phyloP scores from a whole-genome alignment of 2,329 filamentous ascomycete species.

The Botrytis elliptica region DNA sequence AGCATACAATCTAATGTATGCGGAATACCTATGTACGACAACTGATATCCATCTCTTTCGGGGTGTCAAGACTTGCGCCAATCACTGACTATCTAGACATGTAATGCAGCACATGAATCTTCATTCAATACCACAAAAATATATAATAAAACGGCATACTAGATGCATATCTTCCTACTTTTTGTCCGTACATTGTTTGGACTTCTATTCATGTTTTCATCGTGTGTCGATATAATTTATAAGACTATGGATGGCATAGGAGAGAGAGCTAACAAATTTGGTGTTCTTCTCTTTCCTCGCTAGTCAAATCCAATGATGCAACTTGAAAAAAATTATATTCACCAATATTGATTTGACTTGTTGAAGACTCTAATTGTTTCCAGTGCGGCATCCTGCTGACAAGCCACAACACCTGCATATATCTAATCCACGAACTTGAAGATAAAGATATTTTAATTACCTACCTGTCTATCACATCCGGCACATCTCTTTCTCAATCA shows the following conservation, averaged over 20 bases:
- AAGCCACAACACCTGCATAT: constrained; percentile 8
- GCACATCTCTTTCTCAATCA: background rate
- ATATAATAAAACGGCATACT: background rate
- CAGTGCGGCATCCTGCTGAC: background rate
- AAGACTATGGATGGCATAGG: background rate
- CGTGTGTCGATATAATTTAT: background rate
- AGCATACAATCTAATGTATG: background rate
- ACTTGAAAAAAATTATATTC: constrained; percentile 8
- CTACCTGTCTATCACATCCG: background rate
- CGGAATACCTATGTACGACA: background rate
- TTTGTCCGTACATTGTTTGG: too few species aligned
- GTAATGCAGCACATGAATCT: background rate
- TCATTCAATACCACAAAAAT: background rate
- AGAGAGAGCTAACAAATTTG: background rate
- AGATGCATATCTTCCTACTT: background rate
- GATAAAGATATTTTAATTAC: background rate
- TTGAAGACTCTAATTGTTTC: constrained; percentile 9
- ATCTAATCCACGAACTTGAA: background rate
- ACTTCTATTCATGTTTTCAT: background rate
- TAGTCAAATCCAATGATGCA: constrained; percentile 5
- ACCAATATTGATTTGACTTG: background rate
- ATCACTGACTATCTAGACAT: background rate
- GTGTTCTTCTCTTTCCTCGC: constrained; percentile 15
- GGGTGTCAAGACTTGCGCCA: background rate
- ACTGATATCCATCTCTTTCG: background rate